Evolutionary conservation across 225 moss, liverwort and hornwort species (phyloP).

Genomic region (Lunularia cruciata): DNA sequence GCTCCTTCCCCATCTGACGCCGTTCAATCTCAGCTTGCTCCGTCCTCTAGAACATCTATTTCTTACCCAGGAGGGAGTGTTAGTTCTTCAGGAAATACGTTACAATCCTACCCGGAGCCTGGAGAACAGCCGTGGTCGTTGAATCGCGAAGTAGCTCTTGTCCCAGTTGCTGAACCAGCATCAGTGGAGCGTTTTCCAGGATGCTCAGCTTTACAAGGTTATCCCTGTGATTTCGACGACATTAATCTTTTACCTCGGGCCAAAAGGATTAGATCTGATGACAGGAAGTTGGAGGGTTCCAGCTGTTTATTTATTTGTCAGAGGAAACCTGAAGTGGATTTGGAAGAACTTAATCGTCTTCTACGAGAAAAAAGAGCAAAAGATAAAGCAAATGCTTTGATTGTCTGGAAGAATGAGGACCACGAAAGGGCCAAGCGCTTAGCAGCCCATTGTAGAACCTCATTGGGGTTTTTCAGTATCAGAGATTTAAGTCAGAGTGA

Average conservation of each 20-base stretch:
- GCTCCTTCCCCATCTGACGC: not conserved
- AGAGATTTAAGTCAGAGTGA: not conserved
- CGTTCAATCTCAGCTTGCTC: not conserved
- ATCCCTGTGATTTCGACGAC: not conserved
- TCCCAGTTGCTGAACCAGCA: not conserved
- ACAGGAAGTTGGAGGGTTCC: not conserved
- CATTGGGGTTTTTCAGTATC: not conserved
- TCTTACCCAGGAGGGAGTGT: not conserved
- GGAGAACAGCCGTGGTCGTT: not conserved
- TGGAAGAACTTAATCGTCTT: not conserved
- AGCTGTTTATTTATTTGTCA: not conserved
- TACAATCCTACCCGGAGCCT: not conserved
- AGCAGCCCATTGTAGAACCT: constrained; percentile 5
- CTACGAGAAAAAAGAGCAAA: constrained; percentile 1
- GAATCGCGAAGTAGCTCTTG: not conserved
- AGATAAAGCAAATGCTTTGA: not conserved
- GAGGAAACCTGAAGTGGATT: constrained; percentile 2
- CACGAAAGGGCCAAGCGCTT: not conserved
- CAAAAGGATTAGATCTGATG: not conserved
- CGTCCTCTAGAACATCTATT: not conserved
- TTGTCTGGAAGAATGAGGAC: constrained; percentile 7
- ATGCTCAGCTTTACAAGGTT: not conserved
- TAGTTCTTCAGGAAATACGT: not conserved
- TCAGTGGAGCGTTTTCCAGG: not conserved
- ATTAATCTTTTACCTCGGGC: not conserved